Conservation (phyloP, 176 grass and related monocot genomes). For the Eragrostis curvula region DNA sequence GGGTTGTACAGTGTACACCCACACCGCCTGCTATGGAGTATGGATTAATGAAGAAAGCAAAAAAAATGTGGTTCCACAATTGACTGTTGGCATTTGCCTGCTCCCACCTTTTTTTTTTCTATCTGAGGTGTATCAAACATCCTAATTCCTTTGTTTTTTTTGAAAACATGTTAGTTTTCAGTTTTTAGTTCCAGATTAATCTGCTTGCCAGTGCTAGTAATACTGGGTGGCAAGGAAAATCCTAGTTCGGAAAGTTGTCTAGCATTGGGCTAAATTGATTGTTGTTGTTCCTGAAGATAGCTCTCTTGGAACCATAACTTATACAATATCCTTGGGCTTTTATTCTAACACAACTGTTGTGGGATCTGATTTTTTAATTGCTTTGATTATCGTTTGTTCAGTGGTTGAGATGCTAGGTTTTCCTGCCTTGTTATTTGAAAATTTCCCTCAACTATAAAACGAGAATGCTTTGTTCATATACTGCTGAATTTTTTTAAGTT, state of each 20-base stretch:
- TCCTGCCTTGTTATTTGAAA: not conserved
- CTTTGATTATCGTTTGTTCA: not conserved
- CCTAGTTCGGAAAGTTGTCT: not conserved
- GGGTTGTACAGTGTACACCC: no score
- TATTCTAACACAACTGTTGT: not conserved
- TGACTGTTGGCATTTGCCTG: not conserved
- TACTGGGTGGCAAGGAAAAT: not conserved
- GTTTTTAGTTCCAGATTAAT: not conserved
- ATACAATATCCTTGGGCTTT: not conserved
- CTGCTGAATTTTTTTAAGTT: not conserved
- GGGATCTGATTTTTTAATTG: not conserved
- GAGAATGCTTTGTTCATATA: not conserved
- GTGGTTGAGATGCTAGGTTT: not conserved
- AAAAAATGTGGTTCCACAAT: not conserved
- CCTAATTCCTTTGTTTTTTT: not conserved
- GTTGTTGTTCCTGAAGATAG: not conserved
- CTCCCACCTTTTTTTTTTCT: not conserved
- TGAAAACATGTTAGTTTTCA: not conserved
- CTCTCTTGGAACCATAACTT: not conserved
- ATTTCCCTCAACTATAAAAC: not conserved
- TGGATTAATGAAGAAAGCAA: not conserved
- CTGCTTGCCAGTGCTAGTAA: not conserved
- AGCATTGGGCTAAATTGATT: not conserved
- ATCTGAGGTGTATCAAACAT: constrained; percentile 18
- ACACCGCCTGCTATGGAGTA: no score